Percentiles rank a stretch among this genome's conserved stretches.
Conservation (phyloP, 1,284 basidiomycete genomes). For the Gomphus bonarii region DNA sequence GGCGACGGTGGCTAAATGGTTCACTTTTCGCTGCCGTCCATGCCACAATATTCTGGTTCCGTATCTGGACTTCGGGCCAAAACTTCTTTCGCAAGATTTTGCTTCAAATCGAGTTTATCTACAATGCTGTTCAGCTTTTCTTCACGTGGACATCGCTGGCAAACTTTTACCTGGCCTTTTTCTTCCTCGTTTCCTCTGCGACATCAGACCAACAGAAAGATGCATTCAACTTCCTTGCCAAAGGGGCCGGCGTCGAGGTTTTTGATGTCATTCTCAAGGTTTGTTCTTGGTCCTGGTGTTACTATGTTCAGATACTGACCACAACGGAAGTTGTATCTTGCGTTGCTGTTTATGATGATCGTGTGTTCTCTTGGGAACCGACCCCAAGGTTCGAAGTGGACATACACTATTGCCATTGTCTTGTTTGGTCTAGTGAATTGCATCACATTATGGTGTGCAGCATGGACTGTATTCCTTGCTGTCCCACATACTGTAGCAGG, state of each 20-base stretch:
- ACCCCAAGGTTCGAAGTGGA: conserved; percentile 82
- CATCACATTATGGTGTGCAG: conserved; percentile 83
- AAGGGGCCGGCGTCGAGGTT: conserved; percentile 63
- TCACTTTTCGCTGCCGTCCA: conserved; percentile 82
- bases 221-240: conserved; percentile 70
- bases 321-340: conserved; percentile 53
- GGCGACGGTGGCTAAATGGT: conserved; percentile 86
- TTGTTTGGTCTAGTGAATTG: conserved; percentile 67
- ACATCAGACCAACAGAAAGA: conserved; percentile 43
- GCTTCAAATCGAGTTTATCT: conserved; percentile 75
- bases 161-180: conserved; percentile 78
- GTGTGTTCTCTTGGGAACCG: conserved; percentile 83
- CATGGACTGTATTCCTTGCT: conserved; percentile 76
- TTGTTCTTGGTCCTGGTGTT: conserved; percentile 12
- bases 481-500: conserved; percentile 64
- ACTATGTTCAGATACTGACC: not conserved
- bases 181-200: conserved; percentile 75
- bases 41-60: conserved; percentile 75
- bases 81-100: conserved; percentile 75
- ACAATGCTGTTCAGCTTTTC: conserved; percentile 68
- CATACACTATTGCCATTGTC: conserved; percentile 64
- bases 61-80: conserved; percentile 88
- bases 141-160: conserved; percentile 81
- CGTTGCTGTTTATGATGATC: conserved; percentile 61
- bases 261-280: conserved; percentile 80